Percentiles rank a stretch among this genome's conserved stretches.
These are phyloP conservation scores for Eucalyptus decipiens DNA, from an alignment of 345 rosid genomes.

Conservation along the genomic window DNA sequence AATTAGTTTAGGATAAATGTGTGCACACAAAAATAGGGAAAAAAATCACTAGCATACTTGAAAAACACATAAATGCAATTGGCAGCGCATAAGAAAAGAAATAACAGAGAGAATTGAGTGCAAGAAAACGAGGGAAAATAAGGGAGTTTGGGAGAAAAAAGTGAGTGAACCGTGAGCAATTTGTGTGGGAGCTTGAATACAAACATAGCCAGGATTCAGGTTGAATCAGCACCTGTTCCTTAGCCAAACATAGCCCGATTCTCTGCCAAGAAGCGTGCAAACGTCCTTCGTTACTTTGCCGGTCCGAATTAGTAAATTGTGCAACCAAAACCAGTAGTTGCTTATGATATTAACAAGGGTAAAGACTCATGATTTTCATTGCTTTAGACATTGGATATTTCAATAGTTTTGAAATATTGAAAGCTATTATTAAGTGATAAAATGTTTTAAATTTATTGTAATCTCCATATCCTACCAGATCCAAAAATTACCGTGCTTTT, in stretches of 20 bases:
- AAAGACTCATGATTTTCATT: not conserved
- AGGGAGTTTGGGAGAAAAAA: not conserved
- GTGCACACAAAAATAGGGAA: rapidly evolving
- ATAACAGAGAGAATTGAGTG: not conserved
- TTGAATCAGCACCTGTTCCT: not conserved
- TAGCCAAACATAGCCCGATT: not conserved
- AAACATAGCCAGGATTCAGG: not conserved
- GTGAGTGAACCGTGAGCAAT: not conserved
- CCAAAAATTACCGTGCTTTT: rapidly evolving
- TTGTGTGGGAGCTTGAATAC: not conserved
- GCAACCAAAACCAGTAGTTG: not conserved
- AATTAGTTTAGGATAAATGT: not conserved
- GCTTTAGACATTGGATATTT: too few relatives aligned
- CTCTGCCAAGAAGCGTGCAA: not conserved
- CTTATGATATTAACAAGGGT: rapidly evolving
- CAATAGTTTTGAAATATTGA: not conserved
- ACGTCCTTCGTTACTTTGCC: not conserved
- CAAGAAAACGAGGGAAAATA: not conserved
- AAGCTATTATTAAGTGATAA: not conserved
- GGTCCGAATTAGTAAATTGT: not conserved
- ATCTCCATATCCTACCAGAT: not conserved
- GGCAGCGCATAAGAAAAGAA: too few relatives aligned
- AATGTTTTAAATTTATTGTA: too few relatives aligned
- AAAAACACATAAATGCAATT: too few relatives aligned
- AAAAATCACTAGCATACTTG: not conserved